Conservation (phyloP, 2,329 filamentous ascomycete genomes). For the Aspergillus pseudoglaucus region DNA sequence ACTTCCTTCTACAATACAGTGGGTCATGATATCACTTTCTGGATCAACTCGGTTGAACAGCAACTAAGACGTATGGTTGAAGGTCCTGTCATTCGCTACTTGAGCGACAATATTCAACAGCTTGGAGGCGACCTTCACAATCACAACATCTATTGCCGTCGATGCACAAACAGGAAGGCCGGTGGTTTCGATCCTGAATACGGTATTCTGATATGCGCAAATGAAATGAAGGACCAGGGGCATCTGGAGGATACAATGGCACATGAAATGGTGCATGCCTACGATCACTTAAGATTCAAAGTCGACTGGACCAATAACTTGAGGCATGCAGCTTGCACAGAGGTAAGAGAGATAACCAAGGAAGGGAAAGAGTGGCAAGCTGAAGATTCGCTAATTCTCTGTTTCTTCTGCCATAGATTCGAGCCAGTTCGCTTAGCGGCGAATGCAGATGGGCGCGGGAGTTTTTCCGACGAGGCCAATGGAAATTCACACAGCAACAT, state of each 20-base stretch:
- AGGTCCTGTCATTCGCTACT: constrained; percentile 76
- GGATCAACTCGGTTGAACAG: not conserved
- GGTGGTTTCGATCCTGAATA: constrained; percentile 83
- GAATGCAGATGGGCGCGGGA: constrained; percentile 89
- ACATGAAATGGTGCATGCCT: constrained; percentile 97
- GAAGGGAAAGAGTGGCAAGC: not conserved
- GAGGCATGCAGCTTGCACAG: constrained; percentile 86
- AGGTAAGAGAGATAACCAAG: constrained; percentile 51
- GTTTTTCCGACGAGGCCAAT: constrained; percentile 77
- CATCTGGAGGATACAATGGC: constrained; percentile 90
- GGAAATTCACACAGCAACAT: constrained; percentile 83
- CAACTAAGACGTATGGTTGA: constrained; percentile 2
- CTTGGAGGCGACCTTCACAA: constrained; percentile 70
- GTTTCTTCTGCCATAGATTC: constrained; percentile 54
- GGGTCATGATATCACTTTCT: constrained; percentile 9
- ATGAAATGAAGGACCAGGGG: constrained; percentile 71
- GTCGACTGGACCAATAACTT: constrained; percentile 75
- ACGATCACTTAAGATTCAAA: constrained; percentile 87
- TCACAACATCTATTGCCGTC: constrained; percentile 72
- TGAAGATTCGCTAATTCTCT: constrained; percentile 7
- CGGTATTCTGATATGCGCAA: constrained; percentile 88
- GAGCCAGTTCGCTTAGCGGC: constrained; percentile 84
- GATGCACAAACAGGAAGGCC: constrained; percentile 65
- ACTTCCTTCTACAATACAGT: constrained; percentile 77
- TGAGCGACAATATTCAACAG: constrained; percentile 71